Percentiles rank a stretch among this genome's conserved stretches.
Conservation (phyloP, 2,329 filamentous ascomycete genomes). For the Hypoxylon rubiginosum region DNA sequence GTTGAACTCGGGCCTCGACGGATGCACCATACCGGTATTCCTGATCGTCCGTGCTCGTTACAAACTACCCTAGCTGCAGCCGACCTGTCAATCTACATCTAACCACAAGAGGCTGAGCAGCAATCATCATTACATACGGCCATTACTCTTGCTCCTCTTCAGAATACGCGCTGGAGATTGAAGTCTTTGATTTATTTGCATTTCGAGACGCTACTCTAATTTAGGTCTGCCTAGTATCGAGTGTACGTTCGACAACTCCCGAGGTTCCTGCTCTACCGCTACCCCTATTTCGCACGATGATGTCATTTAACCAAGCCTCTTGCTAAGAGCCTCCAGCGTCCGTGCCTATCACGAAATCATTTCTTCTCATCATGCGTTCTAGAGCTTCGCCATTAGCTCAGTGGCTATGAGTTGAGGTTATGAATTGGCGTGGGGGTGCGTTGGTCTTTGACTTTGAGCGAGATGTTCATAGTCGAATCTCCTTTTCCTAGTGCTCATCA, state of each 20-base stretch:
- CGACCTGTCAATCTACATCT: conserved; percentile 7
- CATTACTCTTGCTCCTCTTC: conserved; percentile 2
- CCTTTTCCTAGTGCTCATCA: background rate
- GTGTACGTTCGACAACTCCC: background rate
- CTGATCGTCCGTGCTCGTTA: conserved; percentile 15
- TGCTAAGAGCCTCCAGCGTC: background rate
- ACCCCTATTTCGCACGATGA: background rate
- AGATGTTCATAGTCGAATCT: background rate
- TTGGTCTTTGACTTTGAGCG: background rate
- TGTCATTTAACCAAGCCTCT: background rate
- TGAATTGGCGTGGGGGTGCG: background rate
- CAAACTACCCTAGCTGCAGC: conserved; percentile 6
- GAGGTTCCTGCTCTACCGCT: background rate
- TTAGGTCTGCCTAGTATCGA: background rate
- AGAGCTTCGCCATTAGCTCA: conserved; percentile 8
- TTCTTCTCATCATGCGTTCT: background rate
- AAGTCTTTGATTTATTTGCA: conserved; percentile 13
- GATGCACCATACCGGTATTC: conserved; percentile 7
- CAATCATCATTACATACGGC: conserved; percentile 4
- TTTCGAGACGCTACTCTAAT: conserved; percentile 14
- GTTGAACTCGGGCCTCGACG: conserved; percentile 10
- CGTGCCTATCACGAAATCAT: conserved; percentile 7
- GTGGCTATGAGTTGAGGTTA: conserved; percentile 14
- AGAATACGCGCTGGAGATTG: background rate
- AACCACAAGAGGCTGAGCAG: background rate